Percentiles rank a stretch among this genome's conserved stretches.
Conservation (phyloP, 768 basidiomycete genomes). For the Neoboletus magnificus region DNA sequence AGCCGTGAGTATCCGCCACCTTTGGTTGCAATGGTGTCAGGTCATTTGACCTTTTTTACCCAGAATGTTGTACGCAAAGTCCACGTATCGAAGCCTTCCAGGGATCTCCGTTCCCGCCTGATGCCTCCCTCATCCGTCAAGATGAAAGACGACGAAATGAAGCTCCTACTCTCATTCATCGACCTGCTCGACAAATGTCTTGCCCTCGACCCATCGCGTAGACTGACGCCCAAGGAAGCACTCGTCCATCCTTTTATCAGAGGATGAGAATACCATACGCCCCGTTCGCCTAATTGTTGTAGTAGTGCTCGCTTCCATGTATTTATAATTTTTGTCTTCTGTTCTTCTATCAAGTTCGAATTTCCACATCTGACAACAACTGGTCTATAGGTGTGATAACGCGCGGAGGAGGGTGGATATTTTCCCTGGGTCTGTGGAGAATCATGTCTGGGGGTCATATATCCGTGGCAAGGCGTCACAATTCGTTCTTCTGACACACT, state of each 20-base stretch:
- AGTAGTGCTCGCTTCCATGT: constrained; percentile 16
- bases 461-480: background rate
- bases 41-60: constrained; percentile 19
- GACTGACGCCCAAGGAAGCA: constrained; percentile 89
- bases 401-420: background rate
- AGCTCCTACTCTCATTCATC: constrained; percentile 73
- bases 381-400: constrained; percentile 7
- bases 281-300: constrained; percentile 15
- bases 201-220: constrained; percentile 76
- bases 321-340: constrained; percentile 21
- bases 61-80: constrained; percentile 82
- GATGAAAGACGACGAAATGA: constrained; percentile 86
- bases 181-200: constrained; percentile 92
- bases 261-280: constrained; percentile 33
- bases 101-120: constrained; percentile 78
- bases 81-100: constrained; percentile 75
- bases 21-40: background rate
- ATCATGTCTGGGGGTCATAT: constrained; percentile 1
- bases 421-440: background rate
- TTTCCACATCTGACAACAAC: constrained; percentile 10
- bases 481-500: background rate
- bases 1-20: constrained; percentile 51
- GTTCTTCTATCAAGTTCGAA: constrained; percentile 3
- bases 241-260: constrained; percentile 84
- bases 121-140: constrained; percentile 77